Conservation (phyloP, 148 eudicot species). For the Mesembryanthemum crystallinum region DNA sequence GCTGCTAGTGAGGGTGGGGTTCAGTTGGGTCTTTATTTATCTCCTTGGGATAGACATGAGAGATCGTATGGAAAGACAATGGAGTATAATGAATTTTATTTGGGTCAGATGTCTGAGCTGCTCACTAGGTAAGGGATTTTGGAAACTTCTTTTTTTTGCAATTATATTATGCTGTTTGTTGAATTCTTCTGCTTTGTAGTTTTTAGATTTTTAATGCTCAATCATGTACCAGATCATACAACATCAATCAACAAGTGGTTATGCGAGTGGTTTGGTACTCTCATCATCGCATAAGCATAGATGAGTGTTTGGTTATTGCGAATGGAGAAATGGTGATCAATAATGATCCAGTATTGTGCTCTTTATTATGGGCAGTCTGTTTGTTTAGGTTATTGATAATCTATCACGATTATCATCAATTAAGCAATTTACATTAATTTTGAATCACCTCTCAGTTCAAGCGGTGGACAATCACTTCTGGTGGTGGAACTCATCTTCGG, state of each 20-base stretch:
- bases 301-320: not conserved
- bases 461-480: too few species aligned
- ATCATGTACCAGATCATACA: too few species aligned
- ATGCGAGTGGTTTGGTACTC: too few species aligned
- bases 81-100: conserved; percentile 68
- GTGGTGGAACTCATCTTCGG: not conserved
- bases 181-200: too few species aligned
- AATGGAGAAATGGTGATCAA: not conserved
- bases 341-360: not conserved
- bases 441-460: too few species aligned
- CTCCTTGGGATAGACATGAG: conserved; percentile 92
- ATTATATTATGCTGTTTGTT: too few species aligned
- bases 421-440: not conserved
- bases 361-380: not conserved
- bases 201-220: too few species aligned
- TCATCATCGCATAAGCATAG: not conserved
- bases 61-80: conserved; percentile 51
- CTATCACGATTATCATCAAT: not conserved
- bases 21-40: conserved; percentile 65
- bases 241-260: too few species aligned
- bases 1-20: conserved; percentile 51
- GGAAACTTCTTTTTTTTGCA: too few species aligned
- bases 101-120: conserved; percentile 79
- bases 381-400: not conserved
- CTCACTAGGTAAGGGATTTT: conserved; percentile 59